Evolutionary conservation across 345 rosid species (phyloP), one percentile per base, ranked within the genome.

Genomic region (Populus tremula): DNA sequence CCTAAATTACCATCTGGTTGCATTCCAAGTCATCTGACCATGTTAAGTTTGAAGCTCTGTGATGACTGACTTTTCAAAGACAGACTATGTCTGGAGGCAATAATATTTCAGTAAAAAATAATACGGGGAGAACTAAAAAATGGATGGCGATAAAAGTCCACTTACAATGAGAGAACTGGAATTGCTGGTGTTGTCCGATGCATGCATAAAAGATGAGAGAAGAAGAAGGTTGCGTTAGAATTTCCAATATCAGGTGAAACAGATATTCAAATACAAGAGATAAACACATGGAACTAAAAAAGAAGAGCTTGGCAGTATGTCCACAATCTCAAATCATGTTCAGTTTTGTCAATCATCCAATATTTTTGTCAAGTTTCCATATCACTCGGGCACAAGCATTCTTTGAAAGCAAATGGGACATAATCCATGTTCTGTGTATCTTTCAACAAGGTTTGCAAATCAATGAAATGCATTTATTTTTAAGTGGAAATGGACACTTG

Each of bases 81-180:
- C 62, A 54, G 62, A 20, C n/a, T 7, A 10, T 54, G 5, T 9
- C 35, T 50, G 23, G 62, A 4, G 10, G 16, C 8, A 23, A 61
- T 13, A 62, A 62, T 8, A 20, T 69, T 64, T 25, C 13, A 63
- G 39, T 11, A 33, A 18, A 65, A 62, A 18, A 56, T 17, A 6
- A 39, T n/a, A 39, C 2, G 2, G 7, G 2, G 36, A 39, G 38
- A 61, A 16, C 11, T 36, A 36, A 21, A 59, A 12, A 6, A 33
- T 67, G 23, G 35, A 65, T 33, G 71, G 62, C 72, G 78, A 50
- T 29, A 69, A 70, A 82, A 76, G 70, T 80, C 47, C 72, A 91
- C 98, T 90, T 88, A 96, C 99, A 87, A 91, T 85, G 99, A 96
- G 69, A 96, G 90, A 81, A 96, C 90, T 78, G 99, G 99, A 81